phyloP scores from a whole-genome alignment of 805 yeast genomes.

The Ogataea chonburiensis region DNA sequence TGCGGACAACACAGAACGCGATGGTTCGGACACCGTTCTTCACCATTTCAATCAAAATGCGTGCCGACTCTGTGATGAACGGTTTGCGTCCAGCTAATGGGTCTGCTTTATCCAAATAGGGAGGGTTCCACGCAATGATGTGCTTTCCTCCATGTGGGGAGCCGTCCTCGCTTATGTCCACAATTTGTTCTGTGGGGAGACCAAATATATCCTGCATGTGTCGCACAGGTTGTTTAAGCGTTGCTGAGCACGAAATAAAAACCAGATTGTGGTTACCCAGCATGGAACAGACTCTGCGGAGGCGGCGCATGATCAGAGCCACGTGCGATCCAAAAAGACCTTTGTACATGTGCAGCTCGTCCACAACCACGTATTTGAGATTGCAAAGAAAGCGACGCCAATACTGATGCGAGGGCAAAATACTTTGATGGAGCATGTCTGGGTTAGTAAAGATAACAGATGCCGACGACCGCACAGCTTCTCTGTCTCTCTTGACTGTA shows the following conservation, averaged over 20 bases:
- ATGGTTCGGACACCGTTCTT: constrained; percentile 70
- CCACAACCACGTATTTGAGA: constrained; percentile 74
- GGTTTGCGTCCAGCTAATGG: constrained; percentile 60
- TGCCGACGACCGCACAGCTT: constrained; percentile 56
- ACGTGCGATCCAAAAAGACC: constrained; percentile 95
- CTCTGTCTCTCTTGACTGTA: constrained; percentile 60
- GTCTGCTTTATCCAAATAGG: constrained; percentile 59
- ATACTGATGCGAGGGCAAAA: constrained; percentile 70
- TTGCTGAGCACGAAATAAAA: constrained; percentile 92
- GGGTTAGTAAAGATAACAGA: constrained; percentile 92
- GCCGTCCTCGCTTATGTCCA: constrained; percentile 74
- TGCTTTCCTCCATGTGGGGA: constrained; percentile 82
- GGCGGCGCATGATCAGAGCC: constrained; percentile 75
- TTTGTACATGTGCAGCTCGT: constrained; percentile 81
- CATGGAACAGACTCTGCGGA: constrained; percentile 60
- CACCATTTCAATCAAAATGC: constrained; percentile 64
- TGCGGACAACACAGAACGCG: constrained; percentile 85
- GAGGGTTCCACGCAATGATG: constrained; percentile 83
- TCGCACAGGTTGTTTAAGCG: constrained; percentile 67
- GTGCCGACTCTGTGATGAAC: constrained; percentile 75
- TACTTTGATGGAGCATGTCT: constrained; percentile 83
- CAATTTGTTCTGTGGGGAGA: constrained; percentile 45
- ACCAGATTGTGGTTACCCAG: constrained; percentile 53
- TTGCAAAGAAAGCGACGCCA: constrained; percentile 73
- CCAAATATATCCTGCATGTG: constrained; percentile 81